Percentiles rank a stretch among this genome's conserved stretches.
Conservation (phyloP, 2,329 filamentous ascomycete genomes). For the Beauveria brongniartii region DNA sequence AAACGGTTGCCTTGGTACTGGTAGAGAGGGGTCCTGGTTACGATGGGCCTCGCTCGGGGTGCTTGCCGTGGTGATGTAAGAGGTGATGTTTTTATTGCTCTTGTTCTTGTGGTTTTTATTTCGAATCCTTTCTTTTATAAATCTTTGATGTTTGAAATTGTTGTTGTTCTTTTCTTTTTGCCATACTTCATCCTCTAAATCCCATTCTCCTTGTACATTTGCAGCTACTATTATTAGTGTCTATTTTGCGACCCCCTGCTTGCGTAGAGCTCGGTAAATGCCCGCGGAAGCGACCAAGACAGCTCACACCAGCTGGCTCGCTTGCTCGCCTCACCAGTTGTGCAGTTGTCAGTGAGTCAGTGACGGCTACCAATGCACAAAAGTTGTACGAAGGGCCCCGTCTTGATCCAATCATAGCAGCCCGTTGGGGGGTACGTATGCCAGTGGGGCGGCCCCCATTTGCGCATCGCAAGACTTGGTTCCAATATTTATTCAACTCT, state of each 20-base stretch:
- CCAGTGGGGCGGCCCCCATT: background rate
- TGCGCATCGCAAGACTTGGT: background rate
- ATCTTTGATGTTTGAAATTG: background rate
- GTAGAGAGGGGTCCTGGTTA: background rate
- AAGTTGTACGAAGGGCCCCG: background rate
- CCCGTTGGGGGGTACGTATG: background rate
- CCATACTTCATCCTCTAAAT: too few species aligned
- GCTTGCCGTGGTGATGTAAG: background rate
- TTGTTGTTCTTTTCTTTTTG: background rate
- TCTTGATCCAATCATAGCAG: background rate
- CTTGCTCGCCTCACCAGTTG: background rate
- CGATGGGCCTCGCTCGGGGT: background rate
- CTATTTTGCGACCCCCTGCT: too few species aligned
- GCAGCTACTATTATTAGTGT: background rate
- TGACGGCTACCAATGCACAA: too few species aligned
- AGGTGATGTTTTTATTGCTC: background rate
- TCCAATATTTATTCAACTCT: too few species aligned
- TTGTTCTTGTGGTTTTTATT: background rate
- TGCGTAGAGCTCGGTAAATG: background rate
- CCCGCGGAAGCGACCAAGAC: background rate
- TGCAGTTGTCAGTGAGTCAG: background rate
- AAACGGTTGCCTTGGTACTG: background rate
- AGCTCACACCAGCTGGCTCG: background rate
- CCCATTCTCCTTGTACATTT: too few species aligned
- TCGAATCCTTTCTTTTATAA: background rate